Conservation (phyloP, 306 rosid genomes). For the Dryas alaskensis region DNA sequence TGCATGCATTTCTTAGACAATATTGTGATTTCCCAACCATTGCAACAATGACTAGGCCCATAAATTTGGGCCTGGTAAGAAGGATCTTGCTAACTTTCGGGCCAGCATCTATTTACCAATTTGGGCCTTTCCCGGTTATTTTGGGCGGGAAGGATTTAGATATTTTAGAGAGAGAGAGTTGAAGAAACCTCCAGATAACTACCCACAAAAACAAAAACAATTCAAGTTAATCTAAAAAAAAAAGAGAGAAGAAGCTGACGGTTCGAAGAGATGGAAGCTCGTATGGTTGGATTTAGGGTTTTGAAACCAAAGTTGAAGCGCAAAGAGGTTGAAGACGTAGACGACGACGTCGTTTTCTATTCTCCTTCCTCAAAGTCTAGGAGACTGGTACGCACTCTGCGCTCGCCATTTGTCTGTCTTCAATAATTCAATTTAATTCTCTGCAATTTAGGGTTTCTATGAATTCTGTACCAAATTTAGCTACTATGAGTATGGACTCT, state of each 20-base stretch:
- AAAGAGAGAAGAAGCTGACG: too few species aligned
- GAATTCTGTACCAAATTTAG: too few species aligned
- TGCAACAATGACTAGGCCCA: too few species aligned
- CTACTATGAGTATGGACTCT: neutral
- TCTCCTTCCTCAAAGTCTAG: conserved; percentile 21
- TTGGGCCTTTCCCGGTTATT: neutral
- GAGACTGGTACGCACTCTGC: conserved; percentile 26
- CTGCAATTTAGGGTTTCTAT: neutral
- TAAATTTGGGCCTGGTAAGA: neutral
- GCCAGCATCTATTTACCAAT: neutral
- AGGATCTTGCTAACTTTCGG: neutral
- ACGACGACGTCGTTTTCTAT: conserved; percentile 10
- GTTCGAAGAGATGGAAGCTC: neutral
- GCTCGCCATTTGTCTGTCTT: neutral
- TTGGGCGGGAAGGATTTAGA: conserved; percentile 4
- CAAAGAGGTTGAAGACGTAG: conserved; percentile 17
- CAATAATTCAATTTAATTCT: neutral
- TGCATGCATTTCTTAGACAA: too few species aligned
- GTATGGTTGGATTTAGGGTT: neutral
- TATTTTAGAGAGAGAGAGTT: neutral
- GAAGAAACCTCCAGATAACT: conserved; percentile 14
- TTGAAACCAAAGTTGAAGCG: conserved; percentile 26
- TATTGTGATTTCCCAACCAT: too few species aligned
- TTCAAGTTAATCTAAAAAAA: neutral
- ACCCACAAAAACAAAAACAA: neutral